Percentiles rank a stretch among this genome's conserved stretches.
Evolutionary conservation across 176 grass and related monocot genomes (phyloP).

Genomic region (Dactylis glomerata): DNA sequence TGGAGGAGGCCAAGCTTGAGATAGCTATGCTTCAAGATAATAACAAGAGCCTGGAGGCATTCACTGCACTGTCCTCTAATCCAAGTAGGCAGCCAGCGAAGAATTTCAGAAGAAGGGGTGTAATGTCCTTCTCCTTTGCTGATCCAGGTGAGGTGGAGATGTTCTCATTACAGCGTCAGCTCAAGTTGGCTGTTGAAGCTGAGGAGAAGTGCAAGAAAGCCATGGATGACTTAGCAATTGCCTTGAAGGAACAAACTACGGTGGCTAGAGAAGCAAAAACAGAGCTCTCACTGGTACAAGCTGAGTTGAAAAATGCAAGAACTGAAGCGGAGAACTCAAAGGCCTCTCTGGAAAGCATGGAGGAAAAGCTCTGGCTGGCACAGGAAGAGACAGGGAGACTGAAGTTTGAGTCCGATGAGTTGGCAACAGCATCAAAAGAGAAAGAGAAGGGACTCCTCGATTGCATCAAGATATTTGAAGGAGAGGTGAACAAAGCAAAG

Average conservation of each 20-base stretch:
- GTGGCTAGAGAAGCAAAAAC: conserved; percentile 54
- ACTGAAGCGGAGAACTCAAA: conserved; percentile 45
- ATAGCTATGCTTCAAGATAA: conserved; percentile 53
- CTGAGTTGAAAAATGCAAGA: conserved; percentile 56
- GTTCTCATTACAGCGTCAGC: conserved; percentile 52
- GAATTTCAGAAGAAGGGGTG: conserved; percentile 43
- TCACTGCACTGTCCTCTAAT: conserved; percentile 19
- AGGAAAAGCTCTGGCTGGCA: conserved; percentile 43
- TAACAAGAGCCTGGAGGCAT: conserved; percentile 34
- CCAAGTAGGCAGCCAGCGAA: conserved; percentile 13
- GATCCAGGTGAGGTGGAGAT: conserved; percentile 44
- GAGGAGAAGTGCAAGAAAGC: conserved; percentile 90
- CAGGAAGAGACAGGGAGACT: conserved; percentile 46
- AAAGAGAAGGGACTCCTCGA: conserved; percentile 67
- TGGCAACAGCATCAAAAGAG: conserved; percentile 45
- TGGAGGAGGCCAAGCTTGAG: conserved; percentile 77
- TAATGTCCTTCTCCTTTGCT: conserved; percentile 41
- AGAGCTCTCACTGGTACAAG: conserved; percentile 35
- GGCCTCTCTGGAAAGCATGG: conserved; percentile 21
- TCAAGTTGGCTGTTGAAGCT: conserved; percentile 67
- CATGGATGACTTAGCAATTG: conserved; percentile 85
- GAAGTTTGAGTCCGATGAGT: conserved; percentile 51
- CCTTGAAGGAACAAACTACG: conserved; percentile 62
- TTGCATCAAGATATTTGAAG: conserved; percentile 71
- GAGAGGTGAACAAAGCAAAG: conserved; percentile 50